Evolutionary conservation across 148 eudicot species (phyloP).

Genomic region (Linanthus parryae): DNA sequence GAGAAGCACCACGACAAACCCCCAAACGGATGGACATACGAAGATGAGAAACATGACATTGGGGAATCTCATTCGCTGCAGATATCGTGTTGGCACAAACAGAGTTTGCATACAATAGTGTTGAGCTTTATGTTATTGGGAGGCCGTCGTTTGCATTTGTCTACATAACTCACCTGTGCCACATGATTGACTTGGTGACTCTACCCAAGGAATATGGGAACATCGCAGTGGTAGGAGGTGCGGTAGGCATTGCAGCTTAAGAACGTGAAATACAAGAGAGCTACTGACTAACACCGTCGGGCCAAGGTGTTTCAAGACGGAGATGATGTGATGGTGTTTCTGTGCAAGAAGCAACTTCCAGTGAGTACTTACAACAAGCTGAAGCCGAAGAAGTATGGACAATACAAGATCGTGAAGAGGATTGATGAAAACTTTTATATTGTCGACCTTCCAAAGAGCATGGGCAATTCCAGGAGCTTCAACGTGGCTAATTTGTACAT

Average conservation of each 20-base stretch:
- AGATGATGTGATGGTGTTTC: neutral
- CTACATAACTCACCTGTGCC: neutral
- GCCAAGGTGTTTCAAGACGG: neutral
- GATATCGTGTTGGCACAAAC: too few species aligned
- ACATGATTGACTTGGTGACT: neutral
- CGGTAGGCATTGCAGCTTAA: neutral
- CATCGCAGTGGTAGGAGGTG: neutral
- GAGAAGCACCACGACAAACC: neutral
- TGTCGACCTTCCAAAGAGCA: neutral
- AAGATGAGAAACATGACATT: neutral
- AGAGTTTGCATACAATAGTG: neutral
- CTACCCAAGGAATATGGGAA: neutral
- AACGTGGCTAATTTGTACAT: neutral
- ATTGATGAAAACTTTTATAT: neutral
- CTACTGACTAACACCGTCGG: neutral
- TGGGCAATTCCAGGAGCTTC: constrained; percentile 1
- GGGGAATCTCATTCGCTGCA: neutral
- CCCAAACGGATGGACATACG: neutral
- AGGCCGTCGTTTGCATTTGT: neutral
- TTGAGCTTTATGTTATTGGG: neutral
- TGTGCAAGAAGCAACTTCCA: neutral
- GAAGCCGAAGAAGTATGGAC: constrained; percentile 1
- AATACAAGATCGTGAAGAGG: neutral
- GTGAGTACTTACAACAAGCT: neutral
- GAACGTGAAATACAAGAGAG: neutral